Base-by-base conservation (phyloP, 2,329 filamentous ascomycete species). In the Fusarium sp. region DNA sequence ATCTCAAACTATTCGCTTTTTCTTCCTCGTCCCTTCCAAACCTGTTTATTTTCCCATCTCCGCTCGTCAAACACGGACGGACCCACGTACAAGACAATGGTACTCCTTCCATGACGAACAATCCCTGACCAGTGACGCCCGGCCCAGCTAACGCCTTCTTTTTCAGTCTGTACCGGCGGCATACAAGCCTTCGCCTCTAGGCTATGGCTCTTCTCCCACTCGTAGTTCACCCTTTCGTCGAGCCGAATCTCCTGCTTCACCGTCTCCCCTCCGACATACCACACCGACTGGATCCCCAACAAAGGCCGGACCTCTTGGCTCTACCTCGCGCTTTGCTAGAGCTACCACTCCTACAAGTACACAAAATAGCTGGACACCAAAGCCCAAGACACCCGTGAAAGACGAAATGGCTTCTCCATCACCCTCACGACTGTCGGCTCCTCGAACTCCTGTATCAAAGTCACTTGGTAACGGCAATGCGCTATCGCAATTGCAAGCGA, bases 401-500 rank as follows among this genome's bases (percentile, higher is more conserved):
- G 70, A 74, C 58, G 70, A 73, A 14, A 74, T 71, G 69, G 34
- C 50, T 60, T 57, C 55, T 53, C 53, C 66, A 40, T 66, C 72
- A 32, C 72, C 72, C 73, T 83, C 75, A 71, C 81, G 71, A 25
- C 74, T 76, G 29, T 77, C 78, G n/a, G 58, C 75, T n/a, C 66
- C 77, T 7, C 77, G 78, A 27, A 74, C 76, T 16, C 67, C 78
- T 12, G 73, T 77, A 22, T 68, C 81, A 27, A 80, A 81, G 42
- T 75, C 81, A 8, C 76, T 83, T 43, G 79, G 79, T 6, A 80
- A 83, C 57, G 83, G 84, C 34, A 89, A 86, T 73, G 85, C 89
- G 16, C 83, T 94, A 46, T 90, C 91, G 5, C 91, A 92, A 76
- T 82, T 98, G 44, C 92, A 95, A 40, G 90, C 93, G 4, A 86